phyloP scores from a whole-genome alignment of 2,329 filamentous ascomycete genomes.

The Juglanconis oblonga region DNA sequence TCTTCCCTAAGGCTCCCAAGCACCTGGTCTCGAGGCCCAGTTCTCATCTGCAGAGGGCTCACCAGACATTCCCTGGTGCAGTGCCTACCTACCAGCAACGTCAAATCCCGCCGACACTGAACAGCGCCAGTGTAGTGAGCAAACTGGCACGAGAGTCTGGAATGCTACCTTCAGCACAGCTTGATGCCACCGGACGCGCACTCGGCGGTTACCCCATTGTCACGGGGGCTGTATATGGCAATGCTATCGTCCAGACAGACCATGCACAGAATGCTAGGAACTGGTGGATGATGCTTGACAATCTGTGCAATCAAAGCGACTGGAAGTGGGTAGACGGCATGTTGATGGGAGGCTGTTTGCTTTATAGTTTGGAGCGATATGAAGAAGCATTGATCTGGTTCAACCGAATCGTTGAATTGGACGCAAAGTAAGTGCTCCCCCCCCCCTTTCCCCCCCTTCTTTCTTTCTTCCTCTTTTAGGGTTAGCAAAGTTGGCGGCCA shows the following conservation, averaged over 20 bases:
- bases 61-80: constrained; percentile 16
- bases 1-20: constrained; percentile 53
- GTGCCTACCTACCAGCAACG: constrained; percentile 8
- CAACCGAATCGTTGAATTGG: constrained; percentile 56
- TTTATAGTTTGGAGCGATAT: constrained; percentile 85
- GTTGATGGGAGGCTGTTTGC: constrained; percentile 83
- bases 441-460: background rate
- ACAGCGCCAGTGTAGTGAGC: constrained; percentile 8
- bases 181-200: constrained; percentile 11
- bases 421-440: constrained; percentile 47
- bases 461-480: background rate
- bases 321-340: constrained; percentile 95
- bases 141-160: constrained; percentile 13
- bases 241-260: constrained; percentile 27
- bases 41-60: constrained; percentile 15
- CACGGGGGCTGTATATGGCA: constrained; percentile 21
- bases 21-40: constrained; percentile 20
- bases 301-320: constrained; percentile 72
- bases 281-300: constrained; percentile 69
- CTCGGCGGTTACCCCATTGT: constrained; percentile 16
- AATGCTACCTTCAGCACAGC: constrained; percentile 7
- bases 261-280: constrained; percentile 57
- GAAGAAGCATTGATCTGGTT: constrained; percentile 75
- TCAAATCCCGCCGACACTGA: constrained; percentile 2
- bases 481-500: background rate